Conservation (phyloP, 768 basidiomycete genomes). For the Tulasnella sp. region DNA sequence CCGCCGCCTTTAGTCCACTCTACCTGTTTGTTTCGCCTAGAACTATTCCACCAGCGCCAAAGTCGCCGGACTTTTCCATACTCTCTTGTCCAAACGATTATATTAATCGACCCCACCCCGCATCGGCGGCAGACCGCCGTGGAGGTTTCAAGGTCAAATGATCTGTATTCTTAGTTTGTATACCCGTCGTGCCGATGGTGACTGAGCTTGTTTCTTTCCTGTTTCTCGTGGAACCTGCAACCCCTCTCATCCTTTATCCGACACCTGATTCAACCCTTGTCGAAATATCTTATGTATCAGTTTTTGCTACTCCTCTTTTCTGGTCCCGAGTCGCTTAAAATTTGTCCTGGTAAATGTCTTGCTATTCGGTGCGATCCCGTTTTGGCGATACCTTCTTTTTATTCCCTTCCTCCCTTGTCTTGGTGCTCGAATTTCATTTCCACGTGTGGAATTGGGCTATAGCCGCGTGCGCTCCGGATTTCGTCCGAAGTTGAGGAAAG, state of each 20-base stretch:
- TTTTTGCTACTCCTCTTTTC: not conserved
- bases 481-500: not conserved
- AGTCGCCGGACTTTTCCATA: not conserved
- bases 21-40: not conserved
- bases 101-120: not conserved
- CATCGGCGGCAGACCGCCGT: not conserved
- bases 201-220: not conserved
- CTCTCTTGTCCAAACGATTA: not conserved
- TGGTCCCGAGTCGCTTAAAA: not conserved
- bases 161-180: constrained; percentile 9
- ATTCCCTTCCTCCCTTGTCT: not conserved
- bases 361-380: not conserved
- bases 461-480: not conserved
- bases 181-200: constrained; percentile 7
- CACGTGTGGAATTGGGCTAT: not conserved
- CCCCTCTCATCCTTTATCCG: constrained; percentile 4
- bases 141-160: not conserved
- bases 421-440: not conserved
- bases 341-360: not conserved
- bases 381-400: not conserved
- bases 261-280: not conserved
- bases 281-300: not conserved
- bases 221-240: not conserved
- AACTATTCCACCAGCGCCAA: not conserved
- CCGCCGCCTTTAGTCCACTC: not conserved